Conservation (phyloP, 1,284 basidiomycete genomes). For the Cutaneotrichosporon dermatis region DNA sequence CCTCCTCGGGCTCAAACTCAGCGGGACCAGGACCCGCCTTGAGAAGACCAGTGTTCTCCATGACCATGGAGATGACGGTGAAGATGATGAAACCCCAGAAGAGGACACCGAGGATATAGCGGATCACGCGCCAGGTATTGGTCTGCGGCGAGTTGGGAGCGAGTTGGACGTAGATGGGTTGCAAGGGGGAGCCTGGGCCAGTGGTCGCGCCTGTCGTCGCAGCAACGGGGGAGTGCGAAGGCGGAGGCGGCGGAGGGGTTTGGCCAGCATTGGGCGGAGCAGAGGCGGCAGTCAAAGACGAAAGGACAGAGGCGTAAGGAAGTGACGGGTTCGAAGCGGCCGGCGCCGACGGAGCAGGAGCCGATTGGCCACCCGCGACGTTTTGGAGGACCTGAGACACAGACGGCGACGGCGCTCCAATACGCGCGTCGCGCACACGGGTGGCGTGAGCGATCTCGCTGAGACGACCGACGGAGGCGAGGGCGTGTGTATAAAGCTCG, state of each 20-base stretch:
- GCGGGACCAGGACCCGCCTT: slow-evolving; percentile 67
- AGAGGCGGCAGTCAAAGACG: slow-evolving; percentile 4
- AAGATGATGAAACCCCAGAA: slow-evolving; percentile 55
- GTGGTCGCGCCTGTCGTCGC: slow-evolving; percentile 24
- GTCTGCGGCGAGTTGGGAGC: slow-evolving; percentile 36
- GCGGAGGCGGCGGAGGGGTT: neutral
- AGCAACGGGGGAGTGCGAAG: slow-evolving; percentile 1
- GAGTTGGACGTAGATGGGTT: slow-evolving; percentile 45
- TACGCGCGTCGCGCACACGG: slow-evolving; percentile 29
- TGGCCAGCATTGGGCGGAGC: slow-evolving; percentile 15
- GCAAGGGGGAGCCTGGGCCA: slow-evolving; percentile 43
- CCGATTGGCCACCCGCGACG: neutral
- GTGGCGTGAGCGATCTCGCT: slow-evolving; percentile 30
- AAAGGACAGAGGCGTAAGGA: neutral
- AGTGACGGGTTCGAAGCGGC: slow-evolving; percentile 43
- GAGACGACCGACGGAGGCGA: slow-evolving; percentile 31
- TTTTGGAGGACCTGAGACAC: neutral
- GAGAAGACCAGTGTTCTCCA: slow-evolving; percentile 86
- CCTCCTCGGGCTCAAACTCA: slow-evolving; percentile 56
- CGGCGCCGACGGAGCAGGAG: slow-evolving; percentile 1
- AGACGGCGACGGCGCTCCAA: neutral
- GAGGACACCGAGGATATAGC: slow-evolving; percentile 35
- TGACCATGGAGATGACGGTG: slow-evolving; percentile 75
- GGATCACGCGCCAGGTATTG: slow-evolving; percentile 29
- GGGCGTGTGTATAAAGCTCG: slow-evolving; percentile 32